Evolutionary conservation across 106 monocot species (phyloP).

Genomic region (Acanthochlamys bracteata): DNA sequence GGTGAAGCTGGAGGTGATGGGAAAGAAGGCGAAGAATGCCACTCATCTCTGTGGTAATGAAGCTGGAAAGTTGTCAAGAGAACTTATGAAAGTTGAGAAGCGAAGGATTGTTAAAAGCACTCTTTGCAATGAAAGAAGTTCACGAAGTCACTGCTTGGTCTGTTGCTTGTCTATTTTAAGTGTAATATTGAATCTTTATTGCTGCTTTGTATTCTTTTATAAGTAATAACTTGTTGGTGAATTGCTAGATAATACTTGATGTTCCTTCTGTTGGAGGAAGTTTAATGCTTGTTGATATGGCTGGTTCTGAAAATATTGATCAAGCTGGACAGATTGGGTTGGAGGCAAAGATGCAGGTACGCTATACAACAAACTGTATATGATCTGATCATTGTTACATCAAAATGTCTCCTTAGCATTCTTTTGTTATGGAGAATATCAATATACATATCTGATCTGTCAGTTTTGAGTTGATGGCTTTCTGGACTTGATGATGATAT

Average conservation of each 20-base stretch:
- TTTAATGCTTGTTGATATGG: conserved; percentile 99
- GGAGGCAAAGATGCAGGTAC: conserved; percentile 90
- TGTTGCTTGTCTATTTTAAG: neutral
- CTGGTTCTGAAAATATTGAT: conserved; percentile 96
- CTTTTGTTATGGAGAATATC: too few relatives aligned
- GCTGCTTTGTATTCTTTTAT: too few relatives aligned
- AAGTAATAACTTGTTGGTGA: too few relatives aligned
- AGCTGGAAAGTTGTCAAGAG: conserved; percentile 85
- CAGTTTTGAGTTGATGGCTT: too few relatives aligned
- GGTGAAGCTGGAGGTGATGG: conserved; percentile 83
- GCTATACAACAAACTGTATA: neutral
- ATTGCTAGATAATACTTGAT: conserved; percentile 75
- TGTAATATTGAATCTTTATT: neutral
- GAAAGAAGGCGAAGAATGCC: conserved; percentile 95
- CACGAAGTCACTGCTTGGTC: conserved; percentile 93
- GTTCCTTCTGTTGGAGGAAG: conserved; percentile 95
- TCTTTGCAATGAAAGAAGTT: conserved; percentile 90
- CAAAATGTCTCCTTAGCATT: too few relatives aligned
- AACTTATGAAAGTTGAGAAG: conserved; percentile 88
- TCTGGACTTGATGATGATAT: too few relatives aligned
- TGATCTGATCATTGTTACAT: neutral
- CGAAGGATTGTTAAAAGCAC: conserved; percentile 86
- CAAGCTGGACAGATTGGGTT: conserved; percentile 89
- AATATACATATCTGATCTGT: too few relatives aligned
- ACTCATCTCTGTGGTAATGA: conserved; percentile 84